A percentile compares a stretch with the other conserved stretches of the same genome.
phyloP scores from a whole-genome alignment of 2,329 filamentous ascomycete species.

The Boeremia exigua region DNA sequence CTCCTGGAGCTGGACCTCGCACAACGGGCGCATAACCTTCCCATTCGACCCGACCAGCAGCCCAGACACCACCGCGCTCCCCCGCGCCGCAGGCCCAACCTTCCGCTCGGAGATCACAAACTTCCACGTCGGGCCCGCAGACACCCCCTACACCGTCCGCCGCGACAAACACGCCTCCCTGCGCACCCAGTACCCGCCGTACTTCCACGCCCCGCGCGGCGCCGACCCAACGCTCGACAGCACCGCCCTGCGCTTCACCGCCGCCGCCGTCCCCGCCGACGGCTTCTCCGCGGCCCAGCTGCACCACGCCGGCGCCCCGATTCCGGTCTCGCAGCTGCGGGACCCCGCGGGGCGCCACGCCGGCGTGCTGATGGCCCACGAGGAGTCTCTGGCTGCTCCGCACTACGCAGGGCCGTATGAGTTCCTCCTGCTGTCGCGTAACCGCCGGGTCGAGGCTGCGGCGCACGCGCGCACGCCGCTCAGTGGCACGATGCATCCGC shows the following conservation, averaged over 20 bases:
- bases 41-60: slow-evolving; percentile 44
- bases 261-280: slow-evolving; percentile 33
- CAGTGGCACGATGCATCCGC: slow-evolving; percentile 33
- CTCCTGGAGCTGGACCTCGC: slow-evolving; percentile 44
- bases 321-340: slow-evolving; percentile 36
- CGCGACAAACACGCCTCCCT: slow-evolving; percentile 31
- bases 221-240: slow-evolving; percentile 24
- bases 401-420: slow-evolving; percentile 32
- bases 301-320: slow-evolving; percentile 24
- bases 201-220: slow-evolving; percentile 33
- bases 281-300: slow-evolving; percentile 36
- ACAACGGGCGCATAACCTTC: slow-evolving; percentile 36
- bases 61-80: slow-evolving; percentile 33
- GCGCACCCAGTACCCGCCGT: slow-evolving; percentile 35
- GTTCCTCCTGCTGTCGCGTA: slow-evolving; percentile 39
- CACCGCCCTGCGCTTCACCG: slow-evolving; percentile 35
- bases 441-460: slow-evolving; percentile 28
- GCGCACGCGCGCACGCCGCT: slow-evolving; percentile 20
- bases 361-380: slow-evolving; percentile 42
- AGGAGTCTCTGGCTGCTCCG: slow-evolving; percentile 26
- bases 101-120: slow-evolving; percentile 40
- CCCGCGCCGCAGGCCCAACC: slow-evolving; percentile 28
- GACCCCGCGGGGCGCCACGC: slow-evolving; percentile 30
- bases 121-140: slow-evolving; percentile 32
- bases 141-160: slow-evolving; percentile 35